These are phyloP conservation scores for Globisporangium nodosum DNA, from an alignment of 352 stramenopile genomes.

Conservation along the genomic window DNA sequence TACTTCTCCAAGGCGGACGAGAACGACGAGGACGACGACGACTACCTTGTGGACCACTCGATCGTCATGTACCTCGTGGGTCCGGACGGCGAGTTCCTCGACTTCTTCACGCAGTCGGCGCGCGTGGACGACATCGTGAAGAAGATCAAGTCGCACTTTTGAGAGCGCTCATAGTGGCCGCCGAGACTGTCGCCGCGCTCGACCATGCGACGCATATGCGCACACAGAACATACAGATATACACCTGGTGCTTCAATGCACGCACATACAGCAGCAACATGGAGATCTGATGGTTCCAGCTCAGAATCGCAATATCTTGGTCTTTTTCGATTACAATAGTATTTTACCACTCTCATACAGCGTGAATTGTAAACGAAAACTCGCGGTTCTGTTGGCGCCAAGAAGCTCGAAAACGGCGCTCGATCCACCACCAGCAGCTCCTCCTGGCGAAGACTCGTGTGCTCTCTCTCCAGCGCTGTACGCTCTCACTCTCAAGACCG, in stretches of 20 bases:
- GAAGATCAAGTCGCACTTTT: conserved; percentile 88
- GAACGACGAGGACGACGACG: conserved; percentile 94
- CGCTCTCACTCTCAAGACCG: not conserved
- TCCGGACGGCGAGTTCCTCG: conserved; percentile 95
- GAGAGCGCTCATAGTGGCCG: not conserved
- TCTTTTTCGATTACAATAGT: not conserved
- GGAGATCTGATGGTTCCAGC: too few relatives aligned
- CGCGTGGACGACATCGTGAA: conserved; percentile 92
- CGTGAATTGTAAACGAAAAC: too few relatives aligned
- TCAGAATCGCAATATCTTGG: not conserved
- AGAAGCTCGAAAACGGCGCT: too few relatives aligned
- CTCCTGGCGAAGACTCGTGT: too few relatives aligned
- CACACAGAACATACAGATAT: not conserved
- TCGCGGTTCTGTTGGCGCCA: too few relatives aligned
- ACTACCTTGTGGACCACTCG: conserved; percentile 99
- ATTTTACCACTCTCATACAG: not conserved
- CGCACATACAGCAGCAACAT: too few relatives aligned
- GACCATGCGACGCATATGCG: not conserved
- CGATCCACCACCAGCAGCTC: too few relatives aligned
- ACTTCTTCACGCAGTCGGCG: conserved; percentile 99
- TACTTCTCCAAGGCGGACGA: conserved; percentile 97
- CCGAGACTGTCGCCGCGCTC: not conserved
- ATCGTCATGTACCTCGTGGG: conserved; percentile 99
- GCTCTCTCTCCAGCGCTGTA: too few relatives aligned
- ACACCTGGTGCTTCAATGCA: not conserved